Evolutionary conservation across 768 basidiomycete genomes (phyloP).

Genomic region (Lyophyllum decastes): DNA sequence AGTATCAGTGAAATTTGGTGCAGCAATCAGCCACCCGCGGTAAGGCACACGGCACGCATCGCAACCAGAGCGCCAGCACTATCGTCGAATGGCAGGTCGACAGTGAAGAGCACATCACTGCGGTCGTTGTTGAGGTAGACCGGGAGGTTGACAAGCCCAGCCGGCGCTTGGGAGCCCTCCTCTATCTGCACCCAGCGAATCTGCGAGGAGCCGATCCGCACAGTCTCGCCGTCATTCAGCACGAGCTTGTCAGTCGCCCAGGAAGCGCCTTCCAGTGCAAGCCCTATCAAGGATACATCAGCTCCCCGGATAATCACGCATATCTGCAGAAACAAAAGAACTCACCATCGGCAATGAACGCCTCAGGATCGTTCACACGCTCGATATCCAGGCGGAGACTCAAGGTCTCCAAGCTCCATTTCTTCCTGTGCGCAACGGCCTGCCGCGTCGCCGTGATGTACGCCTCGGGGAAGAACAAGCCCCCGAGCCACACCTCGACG

Average conservation of each 20-base stretch:
- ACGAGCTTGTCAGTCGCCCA: slow-evolving; percentile 70
- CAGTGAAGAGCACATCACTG: slow-evolving; percentile 88
- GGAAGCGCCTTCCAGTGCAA: slow-evolving; percentile 84
- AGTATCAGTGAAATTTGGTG: not conserved
- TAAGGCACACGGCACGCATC: slow-evolving; percentile 89
- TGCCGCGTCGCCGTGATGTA: slow-evolving; percentile 96
- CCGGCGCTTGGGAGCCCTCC: slow-evolving; percentile 32
- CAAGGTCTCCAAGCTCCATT: slow-evolving; percentile 91
- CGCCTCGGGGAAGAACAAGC: slow-evolving; percentile 94
- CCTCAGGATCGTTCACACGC: slow-evolving; percentile 71
- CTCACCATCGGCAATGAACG: slow-evolving; percentile 89
- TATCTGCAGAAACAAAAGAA: slow-evolving; percentile 1
- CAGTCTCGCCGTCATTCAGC: slow-evolving; percentile 86
- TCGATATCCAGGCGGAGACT: slow-evolving; percentile 81
- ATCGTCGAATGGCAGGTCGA: slow-evolving; percentile 77
- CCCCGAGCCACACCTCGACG: slow-evolving; percentile 89
- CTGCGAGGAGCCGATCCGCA: slow-evolving; percentile 78
- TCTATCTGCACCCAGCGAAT: slow-evolving; percentile 80
- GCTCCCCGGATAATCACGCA: not conserved
- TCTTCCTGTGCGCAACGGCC: slow-evolving; percentile 90
- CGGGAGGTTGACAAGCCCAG: slow-evolving; percentile 72
- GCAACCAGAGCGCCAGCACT: slow-evolving; percentile 71
- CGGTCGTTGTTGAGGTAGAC: slow-evolving; percentile 92
- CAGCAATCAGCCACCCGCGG: slow-evolving; percentile 62
- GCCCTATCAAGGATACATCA: slow-evolving; percentile 48